Evolutionary conservation across 768 basidiomycete species (phyloP), one percentile per base, ranked within the genome.

Genomic region (Chalciporus piperatus): DNA sequence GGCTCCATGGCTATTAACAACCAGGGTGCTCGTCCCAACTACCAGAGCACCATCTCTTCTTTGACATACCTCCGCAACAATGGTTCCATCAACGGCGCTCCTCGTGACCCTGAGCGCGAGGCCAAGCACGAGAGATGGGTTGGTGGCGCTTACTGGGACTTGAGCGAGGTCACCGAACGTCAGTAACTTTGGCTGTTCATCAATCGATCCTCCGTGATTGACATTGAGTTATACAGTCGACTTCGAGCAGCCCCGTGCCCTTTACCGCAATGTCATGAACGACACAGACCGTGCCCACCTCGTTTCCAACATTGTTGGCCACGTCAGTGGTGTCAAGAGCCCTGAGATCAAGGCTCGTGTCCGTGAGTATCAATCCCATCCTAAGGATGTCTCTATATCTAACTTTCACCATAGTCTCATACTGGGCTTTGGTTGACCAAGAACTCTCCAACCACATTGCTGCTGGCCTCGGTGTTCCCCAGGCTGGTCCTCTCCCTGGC

Each of bases 21-120:
- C 64, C 93, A 96, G 71, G 94, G 92, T 56, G 67, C 74, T 52
- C 80, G 89, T 20, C 92, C 95, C 55, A 92, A 91, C 77, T 97
- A 96, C 76, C 82, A 85, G 73, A 88, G 86, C 72, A 79, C 78
- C 43, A 80, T 93, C 64, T 70, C 76, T 41, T 86, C 90, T 8
- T 79, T 97, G 51, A 68, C 71, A 17, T 92, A 87, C 76, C 68
- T 72, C 52, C 71, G 63, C 27, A 70, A 71, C 48, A 74, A 75
- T 62, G 78, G 72, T 40, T 76, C 74, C 59, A 69, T 76, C 35
- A 70, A 83, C 4, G 73, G 65, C 22, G 27, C 59, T 48, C 70
- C 61, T 16, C 72, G 76, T 38, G 76, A 83, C 53, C 27, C 28
- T 6, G 74, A 57, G 27, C 61, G 68, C 6, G 54, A 71, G 43